Evolutionary conservation across 1,284 basidiomycete species (phyloP), one percentile per base, ranked within the genome.

Genomic region (Ceratobasidium sp.): DNA sequence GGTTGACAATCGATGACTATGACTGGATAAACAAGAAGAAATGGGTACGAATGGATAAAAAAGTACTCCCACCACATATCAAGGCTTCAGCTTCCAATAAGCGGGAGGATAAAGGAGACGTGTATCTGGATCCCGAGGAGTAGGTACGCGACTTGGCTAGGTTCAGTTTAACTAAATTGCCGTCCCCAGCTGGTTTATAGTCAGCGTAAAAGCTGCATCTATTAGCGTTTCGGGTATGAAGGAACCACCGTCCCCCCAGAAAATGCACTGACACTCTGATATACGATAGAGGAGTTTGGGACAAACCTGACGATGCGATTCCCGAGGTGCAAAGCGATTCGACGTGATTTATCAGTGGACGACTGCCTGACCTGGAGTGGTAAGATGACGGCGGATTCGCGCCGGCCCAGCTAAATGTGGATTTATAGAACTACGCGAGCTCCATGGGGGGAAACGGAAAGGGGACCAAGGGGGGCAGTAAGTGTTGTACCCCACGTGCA

Each of bases 121-220:
- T 93, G 22, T 95, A 93, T 81, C 83, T 94, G 16, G 89, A 92
- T 74, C 92, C 92, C 34, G 86, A 90, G 79, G 90, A 94, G 92
- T 94, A 78, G 43, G 46, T 27, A 71, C 41, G 11, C 14, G 71
- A 27, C 29, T 13, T 6, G 51, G 8, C 8, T 27, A 29, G 4
- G 11, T 9, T 58, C 56, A 4, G 74, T 74, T 61, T 74, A 46
- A 31, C 53, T 46, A 73, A 37, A 31, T 54, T 19, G 37, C 53
- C 37, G 6, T 22, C 34, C 56, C 5, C 72, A 94, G 93, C 75
- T 94, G 93, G 0, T 95, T 95, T 81, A 91, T 98, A 41, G 78
- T 98, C 76, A 92, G 92, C 78, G 88, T 98, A 74, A 98, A 98
- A 81, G 96, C 93, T 0, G 92, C 95, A 0, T 95, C 97, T 80